Evolutionary conservation across 2,329 filamentous ascomycete species (phyloP), one percentile per base, ranked within the genome.

Genomic region (Diaporthe ilicicola): DNA sequence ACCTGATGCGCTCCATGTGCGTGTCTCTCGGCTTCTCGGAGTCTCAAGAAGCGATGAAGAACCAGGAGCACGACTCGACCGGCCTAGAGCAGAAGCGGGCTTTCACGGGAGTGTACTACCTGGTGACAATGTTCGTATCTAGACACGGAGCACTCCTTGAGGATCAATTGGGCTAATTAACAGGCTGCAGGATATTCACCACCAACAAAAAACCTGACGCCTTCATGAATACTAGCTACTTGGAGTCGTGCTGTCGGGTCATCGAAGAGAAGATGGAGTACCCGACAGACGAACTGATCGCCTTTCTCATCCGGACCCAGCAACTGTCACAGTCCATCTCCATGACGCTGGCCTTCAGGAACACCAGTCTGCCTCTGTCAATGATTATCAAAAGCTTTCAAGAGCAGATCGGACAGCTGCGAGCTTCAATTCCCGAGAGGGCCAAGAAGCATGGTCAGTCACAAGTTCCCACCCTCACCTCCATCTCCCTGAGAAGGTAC

Each of bases 31-130:
- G 80, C 10, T 80, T 82, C 73, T 74, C 76, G 56, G 79, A 84
- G 59, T 74, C 76, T 0, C 75, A 77, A 48, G 73, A 70, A 27
- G 69, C 61, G 3, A 67, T 67, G 17, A 71, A 70, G 22, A 67
- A 75, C 17, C 76, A 74, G 34, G 79, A 78, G 22, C 73, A 75
- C 19, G 70, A 70, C 4, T 74, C 77, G 7, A 71, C 71, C 22
- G 78, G 77, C 27, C 73, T 87, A 12, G 84, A 87, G 69, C 77
- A 82, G 55, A 82, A 86, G 77, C 80, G 86, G 54, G 84, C 85
- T 0, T 86, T 85, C 75, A 81, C 81, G 0, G 85, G 84, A 2
- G 84, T 83, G 4, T 88, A 86, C 70, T 88, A 87, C 68, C 74
- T 87, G 4, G 84, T 85, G 37, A 85, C 85, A 8, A 74, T 85